phyloP scores from a whole-genome alignment of 2,329 filamentous ascomycete species.

The Phyllosticta ampelicida region DNA sequence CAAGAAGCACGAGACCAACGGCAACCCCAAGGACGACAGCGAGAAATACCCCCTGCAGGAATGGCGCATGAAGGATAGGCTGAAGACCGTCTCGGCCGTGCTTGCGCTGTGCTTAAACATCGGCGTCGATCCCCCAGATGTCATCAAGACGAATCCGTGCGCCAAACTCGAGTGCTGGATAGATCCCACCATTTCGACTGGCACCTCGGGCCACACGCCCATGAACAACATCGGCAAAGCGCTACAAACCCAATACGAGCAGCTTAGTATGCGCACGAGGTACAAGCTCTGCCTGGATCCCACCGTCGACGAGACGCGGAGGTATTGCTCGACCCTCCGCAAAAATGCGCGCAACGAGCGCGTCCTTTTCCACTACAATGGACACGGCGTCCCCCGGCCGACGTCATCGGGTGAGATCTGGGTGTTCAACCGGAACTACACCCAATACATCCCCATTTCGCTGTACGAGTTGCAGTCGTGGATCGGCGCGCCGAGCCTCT shows the following conservation, averaged over 20 bases:
- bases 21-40: constrained; percentile 59
- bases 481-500: constrained; percentile 90
- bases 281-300: constrained; percentile 97
- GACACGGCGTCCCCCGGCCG: constrained; percentile 91
- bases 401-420: constrained; percentile 95
- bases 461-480: constrained; percentile 91
- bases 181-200: constrained; percentile 71
- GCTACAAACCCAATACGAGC: constrained; percentile 93
- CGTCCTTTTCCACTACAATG: constrained; percentile 97
- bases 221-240: constrained; percentile 93
- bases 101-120: constrained; percentile 94
- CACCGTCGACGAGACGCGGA: constrained; percentile 93
- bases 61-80: constrained; percentile 92
- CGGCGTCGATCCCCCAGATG: constrained; percentile 92
- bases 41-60: constrained; percentile 58
- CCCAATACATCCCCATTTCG: constrained; percentile 95
- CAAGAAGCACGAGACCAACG: constrained; percentile 91
- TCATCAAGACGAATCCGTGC: constrained; percentile 87
- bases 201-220: constrained; percentile 61
- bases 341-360: constrained; percentile 92
- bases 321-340: constrained; percentile 82
- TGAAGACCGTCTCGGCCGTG: constrained; percentile 94
- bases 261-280: constrained; percentile 83
- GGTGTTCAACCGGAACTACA: constrained; percentile 99
- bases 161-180: constrained; percentile 96